A percentile compares a stretch with the other conserved stretches of the same genome.
phyloP scores from a whole-genome alignment of 352 stramenopile species.

The Phytophthora pinifolia region DNA sequence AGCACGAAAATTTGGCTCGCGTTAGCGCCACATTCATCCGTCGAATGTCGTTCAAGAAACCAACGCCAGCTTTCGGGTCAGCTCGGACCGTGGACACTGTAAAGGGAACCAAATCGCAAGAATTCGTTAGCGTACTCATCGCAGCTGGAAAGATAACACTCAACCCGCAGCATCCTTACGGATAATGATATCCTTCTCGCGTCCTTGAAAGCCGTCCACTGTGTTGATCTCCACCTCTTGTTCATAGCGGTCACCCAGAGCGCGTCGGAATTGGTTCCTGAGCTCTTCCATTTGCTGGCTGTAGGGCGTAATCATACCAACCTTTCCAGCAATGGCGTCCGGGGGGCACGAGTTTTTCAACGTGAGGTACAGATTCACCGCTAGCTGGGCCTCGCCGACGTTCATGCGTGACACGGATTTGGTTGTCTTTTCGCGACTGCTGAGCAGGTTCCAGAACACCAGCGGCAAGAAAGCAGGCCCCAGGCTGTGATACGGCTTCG shows the following conservation, averaged over 20 bases:
- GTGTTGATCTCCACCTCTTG: constrained; percentile 92
- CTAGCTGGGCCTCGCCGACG: constrained; percentile 75
- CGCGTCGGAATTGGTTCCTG: constrained; percentile 48
- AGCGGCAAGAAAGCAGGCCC: constrained; percentile 73
- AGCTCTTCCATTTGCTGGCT: constrained; percentile 91
- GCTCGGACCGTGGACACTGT: constrained; percentile 87
- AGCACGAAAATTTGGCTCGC: constrained; percentile 87
- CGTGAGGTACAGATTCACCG: constrained; percentile 87
- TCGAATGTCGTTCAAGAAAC: constrained; percentile 88
- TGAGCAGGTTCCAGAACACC: constrained; percentile 87
- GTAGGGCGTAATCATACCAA: constrained; percentile 90
- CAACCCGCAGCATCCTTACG: constrained; percentile 42
- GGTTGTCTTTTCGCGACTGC: constrained; percentile 66
- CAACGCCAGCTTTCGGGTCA: constrained; percentile 77
- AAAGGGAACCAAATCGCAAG: constrained; percentile 14
- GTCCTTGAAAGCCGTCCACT: constrained; percentile 92
- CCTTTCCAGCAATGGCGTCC: constrained; percentile 72
- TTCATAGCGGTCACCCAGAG: constrained; percentile 68
- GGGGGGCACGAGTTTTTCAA: constrained; percentile 83
- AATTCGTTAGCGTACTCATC: neutral
- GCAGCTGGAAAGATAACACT: neutral
- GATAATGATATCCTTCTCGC: constrained; percentile 92
- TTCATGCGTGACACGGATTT: constrained; percentile 85
- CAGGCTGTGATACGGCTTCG: constrained; percentile 79
- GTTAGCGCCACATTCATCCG: constrained; percentile 91